These are phyloP conservation scores for Beauveria medogensis DNA, from an alignment of 2,329 filamentous ascomycete species.

Conservation along the genomic window DNA sequence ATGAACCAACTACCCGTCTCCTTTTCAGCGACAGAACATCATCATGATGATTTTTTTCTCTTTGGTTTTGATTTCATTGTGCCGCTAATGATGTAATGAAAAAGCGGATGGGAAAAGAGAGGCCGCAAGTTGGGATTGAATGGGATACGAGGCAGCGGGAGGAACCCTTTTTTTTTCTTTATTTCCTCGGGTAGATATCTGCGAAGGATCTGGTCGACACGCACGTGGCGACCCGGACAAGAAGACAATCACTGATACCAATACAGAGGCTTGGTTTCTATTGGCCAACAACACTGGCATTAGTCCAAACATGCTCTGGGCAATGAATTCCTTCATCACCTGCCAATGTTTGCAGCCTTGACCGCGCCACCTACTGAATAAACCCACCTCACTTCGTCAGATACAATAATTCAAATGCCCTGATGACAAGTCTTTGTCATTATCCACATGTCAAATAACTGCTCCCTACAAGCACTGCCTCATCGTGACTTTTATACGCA, in stretches of 20 bases:
- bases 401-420: background rate
- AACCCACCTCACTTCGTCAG: background rate
- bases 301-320: background rate
- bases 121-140: background rate
- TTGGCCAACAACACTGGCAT: background rate
- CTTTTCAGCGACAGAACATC: conserved; percentile 1
- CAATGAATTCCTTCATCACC: too few species aligned
- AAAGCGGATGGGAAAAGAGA: background rate
- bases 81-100: conserved; percentile 7
- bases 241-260: background rate
- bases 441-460: background rate
- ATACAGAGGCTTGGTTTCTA: background rate
- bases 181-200: background rate
- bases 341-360: background rate
- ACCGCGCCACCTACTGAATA: background rate
- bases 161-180: background rate
- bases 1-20: background rate
- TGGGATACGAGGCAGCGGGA: background rate
- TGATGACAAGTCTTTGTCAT: background rate
- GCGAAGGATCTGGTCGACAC: background rate
- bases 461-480: background rate
- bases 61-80: background rate
- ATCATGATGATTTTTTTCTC: background rate
- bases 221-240: background rate
- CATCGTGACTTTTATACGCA: background rate